Conservation (phyloP, 2,329 filamentous ascomycete species). For the Beauveria caledonica region DNA sequence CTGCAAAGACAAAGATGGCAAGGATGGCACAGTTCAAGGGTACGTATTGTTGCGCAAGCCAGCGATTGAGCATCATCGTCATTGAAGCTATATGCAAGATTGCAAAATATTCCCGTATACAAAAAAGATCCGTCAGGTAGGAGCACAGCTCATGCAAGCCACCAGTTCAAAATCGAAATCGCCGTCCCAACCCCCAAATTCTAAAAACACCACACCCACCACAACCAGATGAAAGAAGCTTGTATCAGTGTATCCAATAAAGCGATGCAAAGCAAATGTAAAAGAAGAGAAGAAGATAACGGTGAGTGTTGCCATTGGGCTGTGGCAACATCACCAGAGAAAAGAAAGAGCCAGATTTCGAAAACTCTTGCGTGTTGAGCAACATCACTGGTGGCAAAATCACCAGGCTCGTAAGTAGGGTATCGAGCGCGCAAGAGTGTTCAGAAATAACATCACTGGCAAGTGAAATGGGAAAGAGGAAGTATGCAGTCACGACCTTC, state of each 20-base stretch:
- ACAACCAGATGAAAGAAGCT: neutral
- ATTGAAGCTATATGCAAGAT: neutral
- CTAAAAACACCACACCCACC: no score
- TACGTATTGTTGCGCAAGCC: neutral
- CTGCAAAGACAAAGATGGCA: no score
- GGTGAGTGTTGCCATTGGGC: neutral
- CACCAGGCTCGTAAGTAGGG: constrained; percentile 5
- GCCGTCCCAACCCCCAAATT: neutral
- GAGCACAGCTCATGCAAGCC: neutral
- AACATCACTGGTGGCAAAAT: constrained; percentile 9
- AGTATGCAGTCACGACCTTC: neutral
- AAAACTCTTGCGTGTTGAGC: constrained; percentile 8
- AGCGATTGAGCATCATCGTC: neutral
- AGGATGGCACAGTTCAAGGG: no score
- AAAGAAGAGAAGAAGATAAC: neutral
- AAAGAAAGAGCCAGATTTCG: constrained; percentile 10
- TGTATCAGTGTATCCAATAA: constrained; percentile 2
- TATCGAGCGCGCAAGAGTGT: constrained; percentile 10
- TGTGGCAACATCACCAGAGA: no score
- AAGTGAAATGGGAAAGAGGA: neutral
- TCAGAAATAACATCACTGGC: constrained; percentile 13
- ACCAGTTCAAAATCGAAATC: neutral
- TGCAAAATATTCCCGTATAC: neutral
- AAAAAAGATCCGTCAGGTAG: neutral
- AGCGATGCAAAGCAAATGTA: neutral